Base-by-base conservation (phyloP, 257 asterid genomes). In the Penstemon davidsonii region DNA sequence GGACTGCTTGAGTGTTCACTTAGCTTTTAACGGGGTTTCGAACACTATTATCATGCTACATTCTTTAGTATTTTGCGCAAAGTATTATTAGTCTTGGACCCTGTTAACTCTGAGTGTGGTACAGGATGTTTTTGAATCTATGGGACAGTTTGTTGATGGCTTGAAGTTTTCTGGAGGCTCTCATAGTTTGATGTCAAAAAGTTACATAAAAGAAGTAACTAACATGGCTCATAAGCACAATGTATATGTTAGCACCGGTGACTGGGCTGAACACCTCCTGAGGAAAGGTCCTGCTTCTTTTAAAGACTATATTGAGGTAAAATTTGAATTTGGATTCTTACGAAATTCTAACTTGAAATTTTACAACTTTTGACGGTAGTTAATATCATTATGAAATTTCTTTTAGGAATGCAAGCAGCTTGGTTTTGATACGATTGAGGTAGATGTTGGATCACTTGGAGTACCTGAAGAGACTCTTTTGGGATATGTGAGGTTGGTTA, bases 61-160 rank as follows among this genome's bases (percentile, higher is more conserved):
- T 44, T 15, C 54, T 42, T 59, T 5, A 25, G 11, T 47, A 43
- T 7, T 52, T 53, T 44, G 15, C 44, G 9, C 43, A 19, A 9
- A 38, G 61, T 5, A 43, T 5, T 76, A 25, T 39, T 12, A 18
- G 13, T 55, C 33, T n/a, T 37, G 11, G 33, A 38, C 46, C 13
- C 47, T 12, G 46, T 72, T 43, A 62, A 63, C 53, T 0, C 36
- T 3, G 41, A 25, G 3, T 56, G 56, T 60, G 72, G 67, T 49
- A 4, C 82, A 92, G 98, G 96, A 93, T 69, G 78, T 90, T 60
- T 88, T 90, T 37, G 96, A 88, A 69, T 78, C 92, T 5, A 84
- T 87, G 95, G 95, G 96, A 56, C 88, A 85, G 60, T 93, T 90
- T 80, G 95, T 90, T 65, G 97, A 88, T 70, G 97, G 97, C 11